Evolutionary conservation across 331 rosid genomes (phyloP).

Genomic region (Saraca asoca): DNA sequence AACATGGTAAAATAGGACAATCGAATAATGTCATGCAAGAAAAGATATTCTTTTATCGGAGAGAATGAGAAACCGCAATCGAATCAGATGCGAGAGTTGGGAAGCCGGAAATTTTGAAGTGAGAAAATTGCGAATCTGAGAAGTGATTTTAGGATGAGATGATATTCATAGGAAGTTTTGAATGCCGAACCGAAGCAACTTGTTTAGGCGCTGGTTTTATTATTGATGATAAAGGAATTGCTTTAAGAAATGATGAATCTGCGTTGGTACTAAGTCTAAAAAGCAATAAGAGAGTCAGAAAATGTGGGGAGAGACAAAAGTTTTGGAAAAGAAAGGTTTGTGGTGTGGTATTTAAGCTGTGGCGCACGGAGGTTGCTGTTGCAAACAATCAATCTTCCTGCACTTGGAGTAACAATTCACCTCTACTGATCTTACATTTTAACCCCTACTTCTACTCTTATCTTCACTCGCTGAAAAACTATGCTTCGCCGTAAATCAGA

Average conservation of each 20-base stretch:
- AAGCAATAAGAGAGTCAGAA: conserved; percentile 30
- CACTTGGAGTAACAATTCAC: too few relatives aligned
- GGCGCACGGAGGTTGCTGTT: conserved; percentile 24
- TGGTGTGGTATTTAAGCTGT: conserved; percentile 62
- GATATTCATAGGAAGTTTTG: too few relatives aligned
- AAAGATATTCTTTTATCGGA: too few relatives aligned
- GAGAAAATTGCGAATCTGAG: neutral
- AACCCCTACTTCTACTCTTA: too few relatives aligned
- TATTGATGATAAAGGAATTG: too few relatives aligned
- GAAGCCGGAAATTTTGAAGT: neutral
- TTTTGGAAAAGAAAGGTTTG: conserved; percentile 32
- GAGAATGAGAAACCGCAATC: neutral
- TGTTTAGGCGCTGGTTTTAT: too few relatives aligned
- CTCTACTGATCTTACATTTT: too few relatives aligned
- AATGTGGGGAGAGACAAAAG: neutral
- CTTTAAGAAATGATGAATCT: conserved; percentile 11
- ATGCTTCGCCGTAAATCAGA: too few relatives aligned
- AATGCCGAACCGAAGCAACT: too few relatives aligned
- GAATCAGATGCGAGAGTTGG: neutral
- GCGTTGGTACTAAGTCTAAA: conserved; percentile 28
- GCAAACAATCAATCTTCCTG: too few relatives aligned
- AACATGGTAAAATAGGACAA: conserved; percentile 45
- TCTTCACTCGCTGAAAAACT: too few relatives aligned
- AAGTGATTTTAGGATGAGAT: too few relatives aligned
- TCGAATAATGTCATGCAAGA: neutral